Evolutionary conservation across 2,329 filamentous ascomycete species (phyloP).

Genomic region (Rhynchosporium secalis): DNA sequence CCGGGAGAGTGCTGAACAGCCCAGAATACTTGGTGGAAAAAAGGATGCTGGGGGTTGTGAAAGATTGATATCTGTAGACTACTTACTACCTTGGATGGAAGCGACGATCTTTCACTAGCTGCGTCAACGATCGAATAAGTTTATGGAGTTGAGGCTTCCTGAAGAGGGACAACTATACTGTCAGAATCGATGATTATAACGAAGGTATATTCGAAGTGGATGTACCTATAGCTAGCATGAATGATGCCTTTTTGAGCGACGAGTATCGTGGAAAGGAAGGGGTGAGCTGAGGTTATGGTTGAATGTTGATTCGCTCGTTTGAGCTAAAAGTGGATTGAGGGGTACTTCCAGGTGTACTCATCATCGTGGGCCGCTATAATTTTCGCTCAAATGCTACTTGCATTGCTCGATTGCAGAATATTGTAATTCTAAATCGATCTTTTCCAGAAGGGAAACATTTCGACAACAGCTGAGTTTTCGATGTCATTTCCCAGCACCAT

Average conservation of each 20-base stretch:
- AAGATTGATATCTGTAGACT: background rate
- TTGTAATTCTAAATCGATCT: too few relatives aligned
- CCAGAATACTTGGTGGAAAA: background rate
- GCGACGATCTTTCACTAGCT: background rate
- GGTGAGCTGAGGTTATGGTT: background rate
- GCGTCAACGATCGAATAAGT: background rate
- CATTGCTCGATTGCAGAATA: too few relatives aligned
- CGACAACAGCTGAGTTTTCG: too few relatives aligned
- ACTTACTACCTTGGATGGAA: background rate
- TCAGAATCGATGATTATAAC: background rate
- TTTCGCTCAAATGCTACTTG: background rate
- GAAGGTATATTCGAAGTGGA: background rate
- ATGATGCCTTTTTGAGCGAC: background rate
- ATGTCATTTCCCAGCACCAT: too few relatives aligned
- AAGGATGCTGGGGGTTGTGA: too few relatives aligned
- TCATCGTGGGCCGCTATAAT: slow-evolving; percentile 3
- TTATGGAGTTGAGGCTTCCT: background rate
- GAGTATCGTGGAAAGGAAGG: background rate
- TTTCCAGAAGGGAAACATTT: too few relatives aligned
- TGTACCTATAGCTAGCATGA: background rate
- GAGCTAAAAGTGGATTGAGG: slow-evolving; percentile 6
- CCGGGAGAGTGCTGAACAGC: background rate
- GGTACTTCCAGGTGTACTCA: slow-evolving; percentile 5
- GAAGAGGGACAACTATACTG: background rate
- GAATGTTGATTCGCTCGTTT: slow-evolving; percentile 10